Base-by-base conservation (phyloP, 208 protist species). In the Leptomonas pyrrhocoris region DNA sequence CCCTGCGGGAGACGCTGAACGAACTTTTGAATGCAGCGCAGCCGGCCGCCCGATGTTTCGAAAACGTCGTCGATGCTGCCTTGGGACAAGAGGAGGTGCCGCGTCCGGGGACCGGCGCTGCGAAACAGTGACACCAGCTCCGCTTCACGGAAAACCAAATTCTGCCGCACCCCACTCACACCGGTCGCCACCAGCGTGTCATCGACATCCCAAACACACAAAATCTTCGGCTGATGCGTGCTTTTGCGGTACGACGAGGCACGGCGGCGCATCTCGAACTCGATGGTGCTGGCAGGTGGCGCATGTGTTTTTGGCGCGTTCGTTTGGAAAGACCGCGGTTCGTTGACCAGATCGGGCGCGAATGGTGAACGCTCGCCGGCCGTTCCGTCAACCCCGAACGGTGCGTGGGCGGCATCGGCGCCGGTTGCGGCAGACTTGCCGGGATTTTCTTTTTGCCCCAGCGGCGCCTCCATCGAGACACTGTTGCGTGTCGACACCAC, bases 1-100 rank as follows among this genome's bases (percentile, higher is more conserved):
- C 40, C 28, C 13, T 50, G 23, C 12, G 23, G 21, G 30, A 28
- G 23, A 15, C 34, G 58, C 73, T 79, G 23, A 45, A 58, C 27
- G 89, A 74, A 74, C 74, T 86, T 36, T 71, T 62, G 31, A 83
- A 80, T 38, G 77, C 76, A 46, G 73, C 81, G 19, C 55, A 79
- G 56, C 43, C 78, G 54, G 59, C 84, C 38, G 28, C 56, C 28
- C 16, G 63, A 66, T 48, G 65, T 55, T 36, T 67, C 72, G 42
- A 95, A 91, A 27, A 95, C 84, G 51, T 95, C 90, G 55, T 93
- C 90, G 53, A 95, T 85, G 76, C 90, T 95, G 51, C 90, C 90
- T 56, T 92, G 90, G 0, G 88, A 92, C 3, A 95, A 82, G 25
- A 95, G 63, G n/a, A 93, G 70, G 46, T 93, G 90, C 2, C 86